These are phyloP conservation scores for Porodaedalea pini DNA, from an alignment of 1,284 basidiomycete genomes.

Conservation along the genomic window DNA sequence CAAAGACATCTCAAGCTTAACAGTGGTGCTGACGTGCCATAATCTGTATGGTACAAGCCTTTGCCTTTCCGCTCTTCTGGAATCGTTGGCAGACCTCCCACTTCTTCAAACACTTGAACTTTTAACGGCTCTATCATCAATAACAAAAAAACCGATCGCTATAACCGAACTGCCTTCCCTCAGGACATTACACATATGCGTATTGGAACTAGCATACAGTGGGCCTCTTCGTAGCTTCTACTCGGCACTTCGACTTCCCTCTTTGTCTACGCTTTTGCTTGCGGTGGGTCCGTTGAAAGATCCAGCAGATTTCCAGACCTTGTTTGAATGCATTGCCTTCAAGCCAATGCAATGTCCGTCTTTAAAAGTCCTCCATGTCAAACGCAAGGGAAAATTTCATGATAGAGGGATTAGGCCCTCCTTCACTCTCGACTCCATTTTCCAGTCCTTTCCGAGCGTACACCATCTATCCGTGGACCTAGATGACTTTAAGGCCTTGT, in stretches of 20 bases:
- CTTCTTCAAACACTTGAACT: neutral
- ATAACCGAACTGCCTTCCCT: neutral
- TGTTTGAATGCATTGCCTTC: neutral
- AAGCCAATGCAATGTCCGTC: neutral
- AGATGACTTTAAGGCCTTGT: neutral
- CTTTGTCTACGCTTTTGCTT: neutral
- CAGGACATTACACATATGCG: neutral
- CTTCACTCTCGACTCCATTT: neutral
- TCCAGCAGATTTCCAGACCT: neutral
- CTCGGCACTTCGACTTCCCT: neutral
- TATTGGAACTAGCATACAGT: neutral
- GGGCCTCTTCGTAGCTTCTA: neutral
- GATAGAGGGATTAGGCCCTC: neutral
- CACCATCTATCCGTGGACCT: neutral
- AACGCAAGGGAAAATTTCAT: neutral
- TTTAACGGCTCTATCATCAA: too few relatives aligned
- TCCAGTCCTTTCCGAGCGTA: neutral
- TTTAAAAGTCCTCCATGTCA: neutral
- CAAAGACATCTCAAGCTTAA: too few relatives aligned
- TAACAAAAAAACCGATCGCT: neutral
- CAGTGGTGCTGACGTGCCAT: too few relatives aligned
- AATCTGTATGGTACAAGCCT: neutral
- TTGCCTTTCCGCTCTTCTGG: neutral
- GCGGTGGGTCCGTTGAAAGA: neutral
- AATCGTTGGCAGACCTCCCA: neutral